Conservation (phyloP, 2,329 filamentous ascomycete genomes). For the Periconia macrospinosa region DNA sequence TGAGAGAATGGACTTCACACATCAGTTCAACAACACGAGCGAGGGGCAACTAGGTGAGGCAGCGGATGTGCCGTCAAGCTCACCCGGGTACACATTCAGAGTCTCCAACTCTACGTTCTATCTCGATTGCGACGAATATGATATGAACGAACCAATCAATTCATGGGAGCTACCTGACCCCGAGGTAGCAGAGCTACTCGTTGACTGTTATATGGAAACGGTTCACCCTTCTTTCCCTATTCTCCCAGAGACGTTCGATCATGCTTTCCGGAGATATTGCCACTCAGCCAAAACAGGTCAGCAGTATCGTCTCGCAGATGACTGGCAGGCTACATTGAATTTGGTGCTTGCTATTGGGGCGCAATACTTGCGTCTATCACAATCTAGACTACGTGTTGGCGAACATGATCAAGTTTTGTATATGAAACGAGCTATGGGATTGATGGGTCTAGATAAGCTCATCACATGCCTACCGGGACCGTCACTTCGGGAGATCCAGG, state of each 20-base stretch:
- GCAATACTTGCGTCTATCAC: conserved; percentile 31
- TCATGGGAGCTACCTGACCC: conserved; percentile 29
- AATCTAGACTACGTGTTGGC: conserved; percentile 10
- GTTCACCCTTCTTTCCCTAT: conserved; percentile 30
- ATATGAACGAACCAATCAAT: conserved; percentile 14
- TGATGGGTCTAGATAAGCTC: neutral
- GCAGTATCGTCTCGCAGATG: conserved; percentile 1
- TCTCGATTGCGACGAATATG: conserved; percentile 22
- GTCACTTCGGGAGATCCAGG: neutral
- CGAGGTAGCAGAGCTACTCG: conserved; percentile 25
- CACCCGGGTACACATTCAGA: neutral
- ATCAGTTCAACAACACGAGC: neutral
- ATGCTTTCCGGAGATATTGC: conserved; percentile 5
- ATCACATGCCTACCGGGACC: neutral
- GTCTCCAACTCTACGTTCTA: conserved; percentile 17
- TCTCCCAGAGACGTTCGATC: conserved; percentile 10
- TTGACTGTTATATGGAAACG: conserved; percentile 34
- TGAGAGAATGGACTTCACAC: neutral
- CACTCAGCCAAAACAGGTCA: neutral
- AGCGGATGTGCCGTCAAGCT: neutral
- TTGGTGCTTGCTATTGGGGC: conserved; percentile 44
- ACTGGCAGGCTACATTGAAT: conserved; percentile 38
- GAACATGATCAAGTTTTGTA: conserved; percentile 31
- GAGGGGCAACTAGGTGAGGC: neutral
- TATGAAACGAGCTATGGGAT: conserved; percentile 21